phyloP scores from a whole-genome alignment of 768 basidiomycete genomes.

The Mycena leptocephala region DNA sequence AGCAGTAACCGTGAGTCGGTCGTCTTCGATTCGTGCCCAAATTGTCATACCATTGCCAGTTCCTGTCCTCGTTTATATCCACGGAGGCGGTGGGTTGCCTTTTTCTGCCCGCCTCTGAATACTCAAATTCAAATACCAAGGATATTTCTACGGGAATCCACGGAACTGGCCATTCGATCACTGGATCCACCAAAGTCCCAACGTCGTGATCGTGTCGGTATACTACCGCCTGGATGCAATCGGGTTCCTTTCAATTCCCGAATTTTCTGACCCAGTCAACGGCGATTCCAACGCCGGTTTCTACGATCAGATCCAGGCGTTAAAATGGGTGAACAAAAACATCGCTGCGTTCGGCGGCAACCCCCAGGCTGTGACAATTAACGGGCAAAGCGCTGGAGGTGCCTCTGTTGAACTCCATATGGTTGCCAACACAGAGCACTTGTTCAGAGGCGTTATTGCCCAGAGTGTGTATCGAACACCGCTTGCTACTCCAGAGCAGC shows the following conservation, averaged over 20 bases:
- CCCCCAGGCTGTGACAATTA: constrained; percentile 67
- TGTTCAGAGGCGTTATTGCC: constrained; percentile 72
- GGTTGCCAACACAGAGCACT: constrained; percentile 57
- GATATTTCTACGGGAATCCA: constrained; percentile 74
- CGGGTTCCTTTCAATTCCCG: constrained; percentile 73
- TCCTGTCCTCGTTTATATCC: constrained; percentile 65
- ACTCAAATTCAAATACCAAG: constrained; percentile 44
- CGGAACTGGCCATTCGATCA: constrained; percentile 77
- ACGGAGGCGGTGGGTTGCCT: constrained; percentile 58
- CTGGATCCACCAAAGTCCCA: constrained; percentile 76
- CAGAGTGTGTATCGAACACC: constrained; percentile 75
- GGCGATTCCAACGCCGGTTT: constrained; percentile 72
- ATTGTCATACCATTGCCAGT: constrained; percentile 46
- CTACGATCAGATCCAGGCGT: constrained; percentile 72
- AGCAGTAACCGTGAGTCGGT: constrained; percentile 62
- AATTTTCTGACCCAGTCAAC: constrained; percentile 53
- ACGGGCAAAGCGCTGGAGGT: constrained; percentile 75
- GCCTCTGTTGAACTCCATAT: constrained; percentile 73
- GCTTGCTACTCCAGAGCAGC: constrained; percentile 66
- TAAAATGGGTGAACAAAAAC: constrained; percentile 77
- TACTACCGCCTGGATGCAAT: constrained; percentile 78
- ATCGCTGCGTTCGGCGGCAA: constrained; percentile 79
- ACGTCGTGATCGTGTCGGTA: constrained; percentile 76
- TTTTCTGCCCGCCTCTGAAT: neutral
- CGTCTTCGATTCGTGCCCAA: neutral